phyloP scores from a whole-genome alignment of 768 basidiomycete genomes.

The Boletus speciosus region DNA sequence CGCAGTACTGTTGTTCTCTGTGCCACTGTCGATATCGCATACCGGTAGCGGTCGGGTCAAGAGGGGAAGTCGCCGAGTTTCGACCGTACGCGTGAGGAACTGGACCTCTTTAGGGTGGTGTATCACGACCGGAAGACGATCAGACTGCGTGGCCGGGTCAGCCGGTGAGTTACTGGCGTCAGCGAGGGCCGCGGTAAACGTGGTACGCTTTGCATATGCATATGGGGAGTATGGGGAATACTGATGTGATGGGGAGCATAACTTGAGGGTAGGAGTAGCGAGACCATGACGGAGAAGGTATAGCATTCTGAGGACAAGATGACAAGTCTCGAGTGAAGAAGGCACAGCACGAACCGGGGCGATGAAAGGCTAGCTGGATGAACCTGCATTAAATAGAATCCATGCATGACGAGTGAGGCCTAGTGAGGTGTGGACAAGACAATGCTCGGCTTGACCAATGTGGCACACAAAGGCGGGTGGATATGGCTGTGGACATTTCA shows the following conservation, averaged over 20 bases:
- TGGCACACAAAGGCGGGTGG: constrained; percentile 4
- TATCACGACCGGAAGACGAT: background rate
- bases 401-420: background rate
- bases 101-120: background rate
- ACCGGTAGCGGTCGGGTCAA: background rate
- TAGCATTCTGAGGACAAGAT: constrained; percentile 7
- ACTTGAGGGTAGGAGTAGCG: constrained; percentile 6
- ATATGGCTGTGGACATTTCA: constrained; percentile 1
- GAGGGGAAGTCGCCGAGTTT: background rate
- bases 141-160: background rate
- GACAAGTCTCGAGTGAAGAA: background rate
- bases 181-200: background rate
- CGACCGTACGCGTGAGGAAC: background rate
- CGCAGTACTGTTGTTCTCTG: background rate
- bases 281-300: constrained; percentile 1
- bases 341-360: background rate
- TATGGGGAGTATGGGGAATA: background rate
- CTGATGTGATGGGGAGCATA: constrained; percentile 1
- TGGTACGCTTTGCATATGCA: constrained; percentile 1
- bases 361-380: background rate
- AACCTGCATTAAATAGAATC: constrained; percentile 16
- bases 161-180: background rate
- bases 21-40: background rate
- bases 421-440: constrained; percentile 10
- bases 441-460: constrained; percentile 12